These are phyloP conservation scores for Termitomyces eurrhizus DNA, from an alignment of 768 basidiomycete species.

Conservation along the genomic window DNA sequence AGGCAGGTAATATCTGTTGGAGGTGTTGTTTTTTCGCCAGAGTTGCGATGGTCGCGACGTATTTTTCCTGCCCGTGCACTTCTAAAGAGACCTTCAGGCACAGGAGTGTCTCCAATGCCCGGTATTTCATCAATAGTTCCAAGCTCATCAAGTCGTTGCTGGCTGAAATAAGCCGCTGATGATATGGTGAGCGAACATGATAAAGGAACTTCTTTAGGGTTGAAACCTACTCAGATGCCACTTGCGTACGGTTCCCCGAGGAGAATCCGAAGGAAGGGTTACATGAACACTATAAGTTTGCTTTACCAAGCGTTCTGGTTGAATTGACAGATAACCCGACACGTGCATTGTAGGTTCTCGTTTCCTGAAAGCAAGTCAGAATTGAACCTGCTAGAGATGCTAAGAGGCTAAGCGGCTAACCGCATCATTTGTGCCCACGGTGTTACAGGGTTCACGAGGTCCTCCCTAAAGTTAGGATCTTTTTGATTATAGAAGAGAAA, in stretches of 20 bases:
- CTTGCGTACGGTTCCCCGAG: slow-evolving; percentile 54
- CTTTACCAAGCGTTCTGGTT: slow-evolving; percentile 68
- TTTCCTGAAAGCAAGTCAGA: slow-evolving; percentile 10
- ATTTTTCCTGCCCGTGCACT: slow-evolving; percentile 71
- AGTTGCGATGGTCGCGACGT: slow-evolving; percentile 45
- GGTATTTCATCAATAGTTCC: slow-evolving; percentile 69
- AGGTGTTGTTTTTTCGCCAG: slow-evolving; percentile 27
- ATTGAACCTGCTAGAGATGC: neutral
- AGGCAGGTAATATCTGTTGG: slow-evolving; percentile 24
- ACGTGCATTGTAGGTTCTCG: slow-evolving; percentile 12
- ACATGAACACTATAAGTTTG: slow-evolving; percentile 84
- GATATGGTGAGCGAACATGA: slow-evolving; percentile 23
- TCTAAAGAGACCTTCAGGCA: slow-evolving; percentile 77
- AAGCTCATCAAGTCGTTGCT: slow-evolving; percentile 66
- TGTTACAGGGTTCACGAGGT: slow-evolving; percentile 53
- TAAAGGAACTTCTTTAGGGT: slow-evolving; percentile 9
- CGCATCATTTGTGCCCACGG: slow-evolving; percentile 76
- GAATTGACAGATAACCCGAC: slow-evolving; percentile 27
- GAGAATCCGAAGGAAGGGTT: slow-evolving; percentile 52
- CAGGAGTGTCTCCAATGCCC: slow-evolving; percentile 57
- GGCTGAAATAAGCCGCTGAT: slow-evolving; percentile 82
- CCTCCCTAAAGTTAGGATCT: slow-evolving; percentile 58
- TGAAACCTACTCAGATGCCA: slow-evolving; percentile 75
- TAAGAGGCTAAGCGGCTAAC: slow-evolving; percentile 31
- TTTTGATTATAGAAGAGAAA: slow-evolving; percentile 85